Percentiles rank a stretch among this genome's conserved stretches.
Evolutionary conservation across 148 eudicot species (phyloP).

Genomic region (Rhododendron kiyosumense): DNA sequence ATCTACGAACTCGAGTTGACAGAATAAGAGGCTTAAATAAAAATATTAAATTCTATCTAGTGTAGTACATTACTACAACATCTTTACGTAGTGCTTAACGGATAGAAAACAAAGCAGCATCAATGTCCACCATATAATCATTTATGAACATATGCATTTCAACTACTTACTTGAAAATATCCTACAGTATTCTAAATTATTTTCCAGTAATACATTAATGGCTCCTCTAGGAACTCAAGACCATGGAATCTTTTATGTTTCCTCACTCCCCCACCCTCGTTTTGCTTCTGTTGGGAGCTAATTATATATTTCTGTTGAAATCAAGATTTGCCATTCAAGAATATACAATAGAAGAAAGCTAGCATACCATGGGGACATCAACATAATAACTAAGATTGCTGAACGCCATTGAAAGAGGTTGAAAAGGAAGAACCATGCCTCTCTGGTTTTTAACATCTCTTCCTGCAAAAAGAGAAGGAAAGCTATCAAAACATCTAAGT

Average conservation of each 20-base stretch:
- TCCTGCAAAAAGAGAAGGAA: slow-evolving; percentile 39
- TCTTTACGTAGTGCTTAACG: background rate
- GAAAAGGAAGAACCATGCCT: slow-evolving; percentile 98
- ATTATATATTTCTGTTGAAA: background rate
- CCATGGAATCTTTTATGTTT: background rate
- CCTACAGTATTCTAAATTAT: background rate
- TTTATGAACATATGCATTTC: background rate
- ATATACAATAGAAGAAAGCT: slow-evolving; percentile 6
- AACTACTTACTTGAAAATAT: background rate
- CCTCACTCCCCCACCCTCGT: background rate
- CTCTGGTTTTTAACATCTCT: slow-evolving; percentile 31
- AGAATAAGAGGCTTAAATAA: background rate
- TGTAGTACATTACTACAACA: background rate
- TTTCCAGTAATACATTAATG: background rate
- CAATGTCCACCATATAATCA: background rate
- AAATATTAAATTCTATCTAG: background rate
- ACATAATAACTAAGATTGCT: slow-evolving; percentile 71
- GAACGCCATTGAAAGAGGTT: slow-evolving; percentile 91
- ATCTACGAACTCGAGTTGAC: background rate
- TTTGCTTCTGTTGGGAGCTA: background rate
- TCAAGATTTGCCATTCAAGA: background rate
- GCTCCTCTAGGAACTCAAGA: background rate
- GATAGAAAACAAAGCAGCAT: background rate
- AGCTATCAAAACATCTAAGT: background rate
- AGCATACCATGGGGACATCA: slow-evolving; percentile 76